A percentile compares a stretch with the other conserved stretches of the same genome.
Evolutionary conservation across 805 yeast genomes (phyloP).

Genomic region (Saturnispora ahearnii): DNA sequence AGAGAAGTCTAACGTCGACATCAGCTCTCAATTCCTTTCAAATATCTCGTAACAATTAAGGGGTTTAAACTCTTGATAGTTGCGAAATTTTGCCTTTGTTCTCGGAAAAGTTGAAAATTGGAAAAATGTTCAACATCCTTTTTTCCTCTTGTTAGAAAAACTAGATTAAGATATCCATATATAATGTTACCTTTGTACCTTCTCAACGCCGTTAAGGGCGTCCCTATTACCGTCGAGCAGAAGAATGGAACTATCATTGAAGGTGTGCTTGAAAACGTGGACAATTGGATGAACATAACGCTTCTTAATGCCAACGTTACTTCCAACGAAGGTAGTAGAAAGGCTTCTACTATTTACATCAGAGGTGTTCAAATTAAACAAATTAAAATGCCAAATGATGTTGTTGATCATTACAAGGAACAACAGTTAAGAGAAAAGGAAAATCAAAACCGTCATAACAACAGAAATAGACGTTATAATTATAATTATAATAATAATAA

Average conservation of each 20-base stretch:
- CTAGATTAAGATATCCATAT: not conserved
- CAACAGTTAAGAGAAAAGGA: conserved; percentile 34
- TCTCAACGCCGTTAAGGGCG: conserved; percentile 84
- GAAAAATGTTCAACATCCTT: not conserved
- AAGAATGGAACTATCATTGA: conserved; percentile 85
- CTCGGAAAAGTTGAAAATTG: not conserved
- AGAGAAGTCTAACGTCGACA: conserved; percentile 60
- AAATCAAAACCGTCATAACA: conserved; percentile 15
- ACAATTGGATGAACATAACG: conserved; percentile 92
- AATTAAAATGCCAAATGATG: conserved; percentile 64
- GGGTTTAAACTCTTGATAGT: not conserved
- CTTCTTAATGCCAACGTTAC: conserved; percentile 66
- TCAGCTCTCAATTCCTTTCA: conserved; percentile 15
- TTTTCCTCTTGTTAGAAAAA: not conserved
- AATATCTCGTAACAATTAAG: not conserved
- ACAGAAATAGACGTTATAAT: conserved; percentile 17
- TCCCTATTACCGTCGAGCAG: conserved; percentile 78
- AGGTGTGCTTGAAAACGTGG: conserved; percentile 80
- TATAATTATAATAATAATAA: conserved; percentile 10
- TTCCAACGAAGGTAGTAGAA: conserved; percentile 31
- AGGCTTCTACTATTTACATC: conserved; percentile 66
- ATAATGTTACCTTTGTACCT: conserved; percentile 80
- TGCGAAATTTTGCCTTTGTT: not conserved
- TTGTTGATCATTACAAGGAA: conserved; percentile 68
- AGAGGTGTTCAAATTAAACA: conserved; percentile 80